Percentiles rank a stretch among this genome's conserved stretches.
Evolutionary conservation across 352 stramenopile species (phyloP).

Genomic region (Pythium chondricola): DNA sequence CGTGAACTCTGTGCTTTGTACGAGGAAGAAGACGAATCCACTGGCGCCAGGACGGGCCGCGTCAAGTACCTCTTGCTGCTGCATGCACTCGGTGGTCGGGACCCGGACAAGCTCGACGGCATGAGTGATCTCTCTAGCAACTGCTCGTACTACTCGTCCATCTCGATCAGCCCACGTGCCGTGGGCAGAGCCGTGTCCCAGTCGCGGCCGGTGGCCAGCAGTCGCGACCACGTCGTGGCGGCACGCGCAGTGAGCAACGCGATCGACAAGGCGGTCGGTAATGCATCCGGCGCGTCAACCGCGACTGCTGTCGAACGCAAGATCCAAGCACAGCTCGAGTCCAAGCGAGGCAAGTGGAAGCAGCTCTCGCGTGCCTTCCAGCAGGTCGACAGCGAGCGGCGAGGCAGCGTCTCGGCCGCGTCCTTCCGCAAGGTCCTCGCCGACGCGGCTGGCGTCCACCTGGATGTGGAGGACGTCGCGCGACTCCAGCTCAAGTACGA

Average conservation of each 20-base stretch:
- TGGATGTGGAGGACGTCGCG: conserved; percentile 55
- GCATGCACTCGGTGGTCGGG: conserved; percentile 50
- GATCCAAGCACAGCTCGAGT: conserved; percentile 47
- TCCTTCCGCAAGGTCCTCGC: conserved; percentile 63
- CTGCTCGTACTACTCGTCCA: conserved; percentile 73
- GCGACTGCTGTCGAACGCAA: conserved; percentile 48
- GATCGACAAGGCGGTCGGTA: conserved; percentile 22
- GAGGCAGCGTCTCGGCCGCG: conserved; percentile 32
- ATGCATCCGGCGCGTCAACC: conserved; percentile 20
- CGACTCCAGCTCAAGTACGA: conserved; percentile 77
- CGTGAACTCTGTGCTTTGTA: conserved; percentile 41
- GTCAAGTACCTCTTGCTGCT: conserved; percentile 64
- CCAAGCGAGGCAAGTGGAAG: conserved; percentile 46
- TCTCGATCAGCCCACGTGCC: conserved; percentile 52
- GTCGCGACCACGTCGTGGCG: conserved; percentile 30
- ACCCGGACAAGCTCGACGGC: conserved; percentile 53
- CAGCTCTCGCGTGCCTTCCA: conserved; percentile 49
- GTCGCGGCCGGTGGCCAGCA: background rate
- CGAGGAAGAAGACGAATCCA: conserved; percentile 49
- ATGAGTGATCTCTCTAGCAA: conserved; percentile 71
- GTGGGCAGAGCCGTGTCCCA: conserved; percentile 15
- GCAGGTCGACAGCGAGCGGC: conserved; percentile 48
- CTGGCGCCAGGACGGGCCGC: conserved; percentile 28
- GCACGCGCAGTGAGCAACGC: conserved; percentile 44
- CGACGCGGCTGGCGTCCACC: conserved; percentile 34